Conservation (phyloP, 305 asterid genomes). For the Fraxinus velutina region DNA sequence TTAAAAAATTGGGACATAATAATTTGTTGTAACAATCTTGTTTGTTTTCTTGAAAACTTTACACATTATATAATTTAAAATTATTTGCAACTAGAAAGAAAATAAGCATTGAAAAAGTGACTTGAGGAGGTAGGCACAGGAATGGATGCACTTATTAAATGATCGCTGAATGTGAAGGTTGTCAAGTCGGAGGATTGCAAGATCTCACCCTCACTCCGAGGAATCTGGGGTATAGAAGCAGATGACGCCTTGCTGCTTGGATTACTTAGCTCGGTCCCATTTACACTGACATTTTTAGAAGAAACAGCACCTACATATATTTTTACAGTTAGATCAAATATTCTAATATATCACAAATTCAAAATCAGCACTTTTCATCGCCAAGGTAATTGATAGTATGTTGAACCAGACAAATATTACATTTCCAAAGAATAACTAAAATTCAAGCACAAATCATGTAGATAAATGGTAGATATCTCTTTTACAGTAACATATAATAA, state of each 20-base stretch:
- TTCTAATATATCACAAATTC: not conserved
- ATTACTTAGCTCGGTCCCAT: slow-evolving; percentile 49
- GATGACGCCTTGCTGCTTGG: slow-evolving; percentile 57
- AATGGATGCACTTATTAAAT: no score
- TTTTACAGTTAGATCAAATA: not conserved
- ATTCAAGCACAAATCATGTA: slow-evolving; percentile 4
- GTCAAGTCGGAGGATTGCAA: slow-evolving; percentile 68
- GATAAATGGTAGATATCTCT: not conserved
- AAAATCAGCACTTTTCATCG: not conserved
- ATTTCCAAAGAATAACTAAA: not conserved
- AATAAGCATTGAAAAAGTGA: not conserved
- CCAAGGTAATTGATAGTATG: not conserved
- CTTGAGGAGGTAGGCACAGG: not conserved
- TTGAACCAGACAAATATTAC: no score
- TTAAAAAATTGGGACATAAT: no score
- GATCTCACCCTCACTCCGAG: slow-evolving; percentile 77
- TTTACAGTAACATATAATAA: not conserved
- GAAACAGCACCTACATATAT: slow-evolving; percentile 39
- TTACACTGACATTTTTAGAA: slow-evolving; percentile 46
- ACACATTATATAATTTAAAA: not conserved
- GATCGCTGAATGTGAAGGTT: slow-evolving; percentile 58
- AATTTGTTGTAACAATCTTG: not conserved
- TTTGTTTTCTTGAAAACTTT: not conserved
- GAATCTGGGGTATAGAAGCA: slow-evolving; percentile 52
- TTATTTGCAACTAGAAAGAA: not conserved